phyloP scores from a whole-genome alignment of 805 yeast species.

The Citeromyces nyonsensis region DNA sequence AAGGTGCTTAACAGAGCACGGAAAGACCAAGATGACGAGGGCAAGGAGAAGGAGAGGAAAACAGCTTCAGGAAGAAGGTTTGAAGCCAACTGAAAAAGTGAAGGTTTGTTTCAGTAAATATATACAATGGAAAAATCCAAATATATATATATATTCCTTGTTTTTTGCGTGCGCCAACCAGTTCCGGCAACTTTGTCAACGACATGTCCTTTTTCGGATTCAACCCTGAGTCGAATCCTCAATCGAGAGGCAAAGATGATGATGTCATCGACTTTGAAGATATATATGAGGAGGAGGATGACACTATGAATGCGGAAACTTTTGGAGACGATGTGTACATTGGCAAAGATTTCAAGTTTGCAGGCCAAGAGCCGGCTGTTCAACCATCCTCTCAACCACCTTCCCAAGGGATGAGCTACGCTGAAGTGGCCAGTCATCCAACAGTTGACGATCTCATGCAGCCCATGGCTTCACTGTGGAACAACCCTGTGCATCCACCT shows the following conservation, averaged over 20 bases:
- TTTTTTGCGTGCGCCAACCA: conserved; percentile 2
- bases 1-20: conserved; percentile 94
- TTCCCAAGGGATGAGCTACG: conserved; percentile 21
- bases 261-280: conserved; percentile 51
- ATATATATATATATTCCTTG: conserved; percentile 1
- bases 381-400: conserved; percentile 3
- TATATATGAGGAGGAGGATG: conserved; percentile 66
- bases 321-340: conserved; percentile 45
- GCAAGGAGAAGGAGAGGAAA: conserved; percentile 26
- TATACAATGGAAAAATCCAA: neutral
- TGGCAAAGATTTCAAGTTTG: conserved; percentile 55
- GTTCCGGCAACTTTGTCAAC: too few species aligned
- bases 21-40: conserved; percentile 73
- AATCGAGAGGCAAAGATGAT: conserved; percentile 12
- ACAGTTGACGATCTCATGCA: conserved; percentile 26
- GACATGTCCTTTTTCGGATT: conserved; percentile 57
- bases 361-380: conserved; percentile 15
- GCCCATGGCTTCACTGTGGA: conserved; percentile 68
- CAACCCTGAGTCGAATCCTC: conserved; percentile 27
- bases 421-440: conserved; percentile 20
- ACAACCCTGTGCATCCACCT: conserved; percentile 10
- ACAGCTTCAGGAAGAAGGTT: conserved; percentile 65
- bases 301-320: conserved; percentile 69
- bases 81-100: conserved; percentile 11
- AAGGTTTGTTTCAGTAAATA: neutral